Conservation (phyloP, 2,329 filamentous ascomycete genomes). For the Beauveria bassiana region DNA sequence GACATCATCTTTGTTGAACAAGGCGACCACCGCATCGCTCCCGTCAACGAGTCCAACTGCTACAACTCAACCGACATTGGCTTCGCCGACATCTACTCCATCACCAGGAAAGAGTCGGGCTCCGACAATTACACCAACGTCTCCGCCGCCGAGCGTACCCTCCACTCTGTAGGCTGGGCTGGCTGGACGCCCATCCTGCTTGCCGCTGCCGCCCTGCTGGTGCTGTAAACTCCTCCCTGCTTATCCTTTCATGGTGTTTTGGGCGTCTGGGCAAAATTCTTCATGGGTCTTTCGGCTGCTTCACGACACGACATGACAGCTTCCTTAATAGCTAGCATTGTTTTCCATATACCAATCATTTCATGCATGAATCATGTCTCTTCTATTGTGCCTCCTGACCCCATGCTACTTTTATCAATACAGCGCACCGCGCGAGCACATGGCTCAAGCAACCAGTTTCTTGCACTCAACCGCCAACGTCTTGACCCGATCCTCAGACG, state of each 20-base stretch:
- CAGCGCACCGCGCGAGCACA: background rate
- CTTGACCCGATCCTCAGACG: constrained; percentile 40
- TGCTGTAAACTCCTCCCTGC: background rate
- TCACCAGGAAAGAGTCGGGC: constrained; percentile 40
- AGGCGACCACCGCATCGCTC: constrained; percentile 54
- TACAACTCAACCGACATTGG: constrained; percentile 75
- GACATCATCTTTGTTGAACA: constrained; percentile 88
- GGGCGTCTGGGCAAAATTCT: background rate
- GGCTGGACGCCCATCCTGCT: constrained; percentile 12
- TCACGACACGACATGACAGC: background rate
- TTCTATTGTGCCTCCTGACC: background rate
- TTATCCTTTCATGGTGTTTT: background rate
- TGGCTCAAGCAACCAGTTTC: constrained; percentile 19
- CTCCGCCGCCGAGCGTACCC: constrained; percentile 3
- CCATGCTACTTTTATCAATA: background rate
- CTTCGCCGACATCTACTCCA: constrained; percentile 70
- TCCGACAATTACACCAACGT: constrained; percentile 18
- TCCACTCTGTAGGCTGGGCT: constrained; percentile 1
- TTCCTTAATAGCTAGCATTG: background rate
- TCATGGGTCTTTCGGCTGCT: background rate
- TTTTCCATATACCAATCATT: background rate
- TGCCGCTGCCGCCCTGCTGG: background rate
- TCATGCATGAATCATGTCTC: background rate
- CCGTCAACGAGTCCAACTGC: constrained; percentile 78
- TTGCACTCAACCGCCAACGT: constrained; percentile 40